Evolutionary conservation across 257 asterid genomes (phyloP), one percentile per base, ranked within the genome.

Genomic region (Ophiorrhiza pumila): DNA sequence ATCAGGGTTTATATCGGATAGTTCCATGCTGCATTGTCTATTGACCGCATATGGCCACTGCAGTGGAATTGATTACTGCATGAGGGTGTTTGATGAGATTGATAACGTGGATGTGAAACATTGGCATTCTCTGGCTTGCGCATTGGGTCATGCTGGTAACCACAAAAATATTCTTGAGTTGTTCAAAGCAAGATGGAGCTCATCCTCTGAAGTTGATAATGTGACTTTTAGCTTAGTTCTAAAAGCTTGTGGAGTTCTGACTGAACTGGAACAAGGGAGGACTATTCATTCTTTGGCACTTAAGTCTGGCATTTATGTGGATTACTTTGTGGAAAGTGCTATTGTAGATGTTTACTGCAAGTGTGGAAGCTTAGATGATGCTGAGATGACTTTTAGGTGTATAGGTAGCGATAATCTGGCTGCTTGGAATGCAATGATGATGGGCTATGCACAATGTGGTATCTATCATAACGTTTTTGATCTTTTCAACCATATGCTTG

Each of bases 401-500:
- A 18, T 32, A 59, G 25, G 69, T 11, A 65, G 67, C 23, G 4
- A 57, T 32, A 77, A 71, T 34, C 20, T 77, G 73, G 81, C 73
- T 65, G 73, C 81, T 42, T 77, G 74, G 77, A 77, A 71, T 37
- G 81, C 81, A 31, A 65, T 77, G 81, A 71, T 71, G 53, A 71
- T 66, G 72, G 77, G 73, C 22, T 77, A 71, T 65, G 81, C 81
- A 64, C 77, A 77, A 55, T 20, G 53, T 65, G 77, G 81, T 56
- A 59, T 57, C 50, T 43, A 58, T 6, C 45, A 55, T 10, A 39
- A 71, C 42, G 74, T 66, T 25, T 20, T 71, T 46, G 68, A 56
- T 27, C 61, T 77, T 7, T 65, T 77, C 56, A 45, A 49, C 6
- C 14, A n/a, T 17, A 56, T 77, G 69, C 7, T n/a, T 32, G 69